phyloP scores from a whole-genome alignment of 2,329 filamentous ascomycete genomes.

The Helicocarpus griseus region DNA sequence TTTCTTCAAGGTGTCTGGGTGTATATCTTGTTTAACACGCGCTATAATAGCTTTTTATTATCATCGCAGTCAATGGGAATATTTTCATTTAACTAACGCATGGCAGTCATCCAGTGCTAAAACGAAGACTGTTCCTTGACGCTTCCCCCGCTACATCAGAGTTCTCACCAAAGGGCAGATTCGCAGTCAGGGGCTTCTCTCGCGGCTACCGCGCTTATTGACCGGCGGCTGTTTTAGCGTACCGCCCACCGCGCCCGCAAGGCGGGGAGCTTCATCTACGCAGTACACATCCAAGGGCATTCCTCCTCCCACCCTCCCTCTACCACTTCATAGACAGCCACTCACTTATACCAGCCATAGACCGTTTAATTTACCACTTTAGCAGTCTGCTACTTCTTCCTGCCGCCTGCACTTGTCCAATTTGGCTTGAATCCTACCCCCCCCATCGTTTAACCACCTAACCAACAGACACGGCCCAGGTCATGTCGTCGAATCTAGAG shows the following conservation, averaged over 20 bases:
- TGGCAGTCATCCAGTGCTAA: no score
- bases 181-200: neutral
- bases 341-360: no score
- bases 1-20: no score
- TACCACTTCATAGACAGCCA: neutral
- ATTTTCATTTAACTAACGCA: no score
- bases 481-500: constrained; percentile 42
- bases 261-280: neutral
- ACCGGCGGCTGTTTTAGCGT: neutral
- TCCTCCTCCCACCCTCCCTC: no score
- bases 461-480: no score
- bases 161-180: neutral
- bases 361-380: neutral
- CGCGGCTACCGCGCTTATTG: neutral
- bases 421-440: neutral
- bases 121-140: neutral
- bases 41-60: no score
- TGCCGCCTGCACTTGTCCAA: neutral
- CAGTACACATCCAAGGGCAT: neutral
- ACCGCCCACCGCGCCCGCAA: neutral
- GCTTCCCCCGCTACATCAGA: neutral
- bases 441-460: neutral
- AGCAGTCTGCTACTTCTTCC: neutral
- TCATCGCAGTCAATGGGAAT: no score
- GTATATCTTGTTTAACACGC: no score